Evolutionary conservation across 2,329 filamentous ascomycete genomes (phyloP).

Genomic region (Claviceps cyperi): DNA sequence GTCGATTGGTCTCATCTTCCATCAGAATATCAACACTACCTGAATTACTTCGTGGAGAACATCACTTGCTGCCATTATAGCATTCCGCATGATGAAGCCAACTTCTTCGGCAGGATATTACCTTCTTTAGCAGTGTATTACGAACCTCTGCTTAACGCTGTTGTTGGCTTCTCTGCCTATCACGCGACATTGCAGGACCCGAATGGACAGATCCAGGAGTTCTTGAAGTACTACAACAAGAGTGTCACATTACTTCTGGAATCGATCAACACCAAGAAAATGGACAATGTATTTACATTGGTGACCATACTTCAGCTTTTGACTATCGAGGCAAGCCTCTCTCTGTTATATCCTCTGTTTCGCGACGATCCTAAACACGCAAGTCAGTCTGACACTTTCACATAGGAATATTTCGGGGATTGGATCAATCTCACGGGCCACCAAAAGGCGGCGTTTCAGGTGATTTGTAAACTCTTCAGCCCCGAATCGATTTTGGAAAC

Average conservation of each 20-base stretch:
- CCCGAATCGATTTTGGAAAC: slow-evolving; percentile 61
- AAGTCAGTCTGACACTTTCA: slow-evolving; percentile 2
- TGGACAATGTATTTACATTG: slow-evolving; percentile 58
- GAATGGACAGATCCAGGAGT: slow-evolving; percentile 61
- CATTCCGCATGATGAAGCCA: slow-evolving; percentile 51
- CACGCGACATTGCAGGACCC: slow-evolving; percentile 60
- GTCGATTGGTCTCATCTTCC: slow-evolving; percentile 45
- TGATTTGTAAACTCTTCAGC: slow-evolving; percentile 65
- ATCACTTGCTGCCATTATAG: slow-evolving; percentile 76
- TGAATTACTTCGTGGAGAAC: slow-evolving; percentile 64
- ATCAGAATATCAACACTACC: slow-evolving; percentile 60
- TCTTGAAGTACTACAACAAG: slow-evolving; percentile 80
- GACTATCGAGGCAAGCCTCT: slow-evolving; percentile 64
- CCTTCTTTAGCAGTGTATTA: slow-evolving; percentile 57
- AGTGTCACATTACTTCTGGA: slow-evolving; percentile 65
- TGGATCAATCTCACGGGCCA: slow-evolving; percentile 91
- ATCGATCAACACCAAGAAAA: slow-evolving; percentile 55
- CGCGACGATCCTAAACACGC: neutral
- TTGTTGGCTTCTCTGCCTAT: slow-evolving; percentile 82
- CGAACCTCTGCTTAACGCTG: slow-evolving; percentile 70
- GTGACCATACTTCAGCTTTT: slow-evolving; percentile 83
- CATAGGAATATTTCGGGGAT: slow-evolving; percentile 82
- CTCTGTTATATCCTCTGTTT: neutral
- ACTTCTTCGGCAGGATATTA: slow-evolving; percentile 61
- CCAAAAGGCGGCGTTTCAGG: slow-evolving; percentile 74